phyloP scores from a whole-genome alignment of 495 filamentous ascomycete genomes.

The Lasiosphaeriaceae sp. region DNA sequence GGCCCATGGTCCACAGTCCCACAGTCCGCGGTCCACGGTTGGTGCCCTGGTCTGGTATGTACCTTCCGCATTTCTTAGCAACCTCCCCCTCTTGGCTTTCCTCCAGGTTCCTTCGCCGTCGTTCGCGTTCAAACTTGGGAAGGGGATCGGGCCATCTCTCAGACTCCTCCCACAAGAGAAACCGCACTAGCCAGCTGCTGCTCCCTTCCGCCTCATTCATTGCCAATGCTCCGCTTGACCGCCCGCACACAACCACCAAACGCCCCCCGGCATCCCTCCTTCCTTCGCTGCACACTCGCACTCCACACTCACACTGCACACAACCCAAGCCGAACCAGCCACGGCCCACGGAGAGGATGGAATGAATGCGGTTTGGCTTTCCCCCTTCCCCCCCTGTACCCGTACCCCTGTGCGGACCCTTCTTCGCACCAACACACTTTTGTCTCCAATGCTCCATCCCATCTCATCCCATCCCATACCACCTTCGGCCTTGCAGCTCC shows the following conservation, averaged over 20 bases:
- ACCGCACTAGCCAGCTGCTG: neutral
- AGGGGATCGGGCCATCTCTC: neutral
- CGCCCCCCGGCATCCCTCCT: slow-evolving; percentile 4
- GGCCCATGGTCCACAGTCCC: neutral
- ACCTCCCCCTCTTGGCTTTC: too few relatives aligned
- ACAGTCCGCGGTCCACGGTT: too few relatives aligned
- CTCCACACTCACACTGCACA: too few relatives aligned
- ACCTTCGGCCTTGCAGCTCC: slow-evolving; percentile 24
- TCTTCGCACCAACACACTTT: slow-evolving; percentile 16
- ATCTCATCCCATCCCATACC: slow-evolving; percentile 23
- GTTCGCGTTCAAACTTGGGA: neutral
- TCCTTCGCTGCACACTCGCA: too few relatives aligned
- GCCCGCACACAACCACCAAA: slow-evolving; percentile 12
- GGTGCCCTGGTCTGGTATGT: too few relatives aligned
- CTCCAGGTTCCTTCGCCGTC: too few relatives aligned
- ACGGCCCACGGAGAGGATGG: slow-evolving; percentile 1
- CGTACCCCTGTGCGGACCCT: slow-evolving; percentile 3
- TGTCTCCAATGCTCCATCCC: slow-evolving; percentile 14
- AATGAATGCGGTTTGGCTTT: neutral
- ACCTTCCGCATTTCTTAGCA: too few relatives aligned
- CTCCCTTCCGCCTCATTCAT: slow-evolving; percentile 14
- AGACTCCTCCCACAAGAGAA: slow-evolving; percentile 5
- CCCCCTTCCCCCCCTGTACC: neutral
- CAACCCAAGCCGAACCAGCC: slow-evolving; percentile 11
- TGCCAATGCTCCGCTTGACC: slow-evolving; percentile 30